Base-by-base conservation (phyloP, 768 basidiomycete genomes). In the Asterophora lycoperdoides region DNA sequence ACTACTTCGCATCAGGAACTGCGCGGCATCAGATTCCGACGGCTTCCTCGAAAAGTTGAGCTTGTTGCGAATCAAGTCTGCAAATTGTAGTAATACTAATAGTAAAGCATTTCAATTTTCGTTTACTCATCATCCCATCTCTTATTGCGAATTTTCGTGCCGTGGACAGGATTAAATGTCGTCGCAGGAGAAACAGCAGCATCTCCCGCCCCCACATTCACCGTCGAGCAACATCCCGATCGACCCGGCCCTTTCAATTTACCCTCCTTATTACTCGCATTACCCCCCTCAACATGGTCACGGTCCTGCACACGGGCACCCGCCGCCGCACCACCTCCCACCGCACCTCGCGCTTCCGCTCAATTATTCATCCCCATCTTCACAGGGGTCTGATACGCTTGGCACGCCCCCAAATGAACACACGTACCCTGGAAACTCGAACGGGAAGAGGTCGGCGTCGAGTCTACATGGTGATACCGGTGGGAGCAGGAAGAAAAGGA, bases 331-430 rank as follows among this genome's bases (percentile, higher is more conserved):
- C 23, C 72, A 74, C 53, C 68, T 78, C 47, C 69, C 75, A 14
- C 78, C 74, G 44, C 84, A 83, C 52, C 72, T 84, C 32, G 65
- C 78, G 8, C 63, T 84, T 34, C 73, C 78, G 7, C 72, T 75
- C 11, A 80, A 70, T 61, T 80, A 86, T 52, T 84, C 88, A 4
- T 88, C 89, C 0, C 87, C 89, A 10, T 89, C 89, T 9, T 87
- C 86, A 0, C 85, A 86, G 58, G 86, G 79, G 54, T 90, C 89
- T 8, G 86, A 89, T 57, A 76, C 83, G 15, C 74, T 87, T 52
- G 84, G 81, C 23, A 88, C 86, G 0, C 86, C 86, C 0, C 84
- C 83, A 3, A 78, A 79, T 5, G 87, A 89, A 54, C 72, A 71
- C 43, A 72, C 76, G 66, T 81, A 76, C 53, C 70, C 79, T 2